These are phyloP conservation scores for Melampsora americana DNA, from an alignment of 1,284 basidiomycete genomes.

Conservation along the genomic window DNA sequence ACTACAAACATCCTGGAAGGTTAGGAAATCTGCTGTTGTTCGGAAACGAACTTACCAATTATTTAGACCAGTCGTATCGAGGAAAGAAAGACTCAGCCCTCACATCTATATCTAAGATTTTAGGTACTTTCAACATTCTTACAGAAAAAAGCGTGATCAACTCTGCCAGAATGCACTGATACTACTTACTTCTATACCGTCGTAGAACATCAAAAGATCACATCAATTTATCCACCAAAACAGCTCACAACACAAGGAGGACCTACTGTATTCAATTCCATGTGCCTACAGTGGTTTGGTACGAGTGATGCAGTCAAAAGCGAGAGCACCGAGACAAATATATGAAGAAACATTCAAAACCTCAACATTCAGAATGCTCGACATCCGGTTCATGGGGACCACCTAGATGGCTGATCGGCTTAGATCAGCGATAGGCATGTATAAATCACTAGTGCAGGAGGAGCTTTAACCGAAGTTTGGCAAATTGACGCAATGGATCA, in stretches of 20 bases:
- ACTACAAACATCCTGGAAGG: background rate
- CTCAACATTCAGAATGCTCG: no score
- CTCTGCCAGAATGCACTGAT: no score
- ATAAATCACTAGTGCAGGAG: no score
- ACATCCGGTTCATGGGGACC: no score
- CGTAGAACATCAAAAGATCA: background rate
- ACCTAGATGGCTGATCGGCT: no score
- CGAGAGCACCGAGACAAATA: no score
- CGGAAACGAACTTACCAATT: slow-evolving; percentile 35
- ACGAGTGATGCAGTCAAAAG: no score
- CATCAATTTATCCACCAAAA: background rate
- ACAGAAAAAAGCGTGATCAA: no score
- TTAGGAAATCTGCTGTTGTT: slow-evolving; percentile 14
- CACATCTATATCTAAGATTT: background rate
- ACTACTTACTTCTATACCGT: background rate
- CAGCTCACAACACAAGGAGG: slow-evolving; percentile 1
- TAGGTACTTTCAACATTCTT: background rate
- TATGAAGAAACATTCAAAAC: no score
- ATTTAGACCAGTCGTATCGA: slow-evolving; percentile 13
- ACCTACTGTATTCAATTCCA: slow-evolving; percentile 21
- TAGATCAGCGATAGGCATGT: no score
- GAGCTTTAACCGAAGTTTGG: no score
- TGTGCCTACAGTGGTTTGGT: slow-evolving; percentile 37
- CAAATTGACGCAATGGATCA: no score
- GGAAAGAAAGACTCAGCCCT: slow-evolving; percentile 17